These are phyloP conservation scores for Rhynchospora tenuis DNA, from an alignment of 176 grass and related monocot species.

Conservation along the genomic window DNA sequence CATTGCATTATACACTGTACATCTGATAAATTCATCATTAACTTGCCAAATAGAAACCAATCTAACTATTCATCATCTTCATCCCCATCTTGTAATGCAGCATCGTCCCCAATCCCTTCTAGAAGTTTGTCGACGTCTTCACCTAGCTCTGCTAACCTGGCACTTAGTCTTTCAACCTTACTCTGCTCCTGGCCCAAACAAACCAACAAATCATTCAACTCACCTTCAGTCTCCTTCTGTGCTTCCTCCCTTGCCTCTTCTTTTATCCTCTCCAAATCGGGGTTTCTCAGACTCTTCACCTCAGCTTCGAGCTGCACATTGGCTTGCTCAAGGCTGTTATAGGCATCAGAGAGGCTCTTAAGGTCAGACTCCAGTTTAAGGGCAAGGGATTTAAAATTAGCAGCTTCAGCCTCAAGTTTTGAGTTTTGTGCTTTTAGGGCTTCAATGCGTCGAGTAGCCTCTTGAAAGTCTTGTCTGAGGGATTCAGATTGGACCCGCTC, in stretches of 20 bases:
- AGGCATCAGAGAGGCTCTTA: constrained; percentile 90
- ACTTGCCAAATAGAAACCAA: neutral
- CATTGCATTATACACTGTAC: constrained; percentile 10
- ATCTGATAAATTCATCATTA: neutral
- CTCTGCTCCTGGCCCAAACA: constrained; percentile 98
- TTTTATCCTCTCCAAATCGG: constrained; percentile 63
- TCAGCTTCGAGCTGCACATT: constrained; percentile 68
- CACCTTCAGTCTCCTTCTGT: constrained; percentile 72
- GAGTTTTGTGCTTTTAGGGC: constrained; percentile 58
- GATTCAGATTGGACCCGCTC: constrained; percentile 78
- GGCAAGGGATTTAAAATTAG: constrained; percentile 59
- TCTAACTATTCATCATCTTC: constrained; percentile 31
- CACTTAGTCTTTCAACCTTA: constrained; percentile 89
- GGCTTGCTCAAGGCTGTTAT: constrained; percentile 86
- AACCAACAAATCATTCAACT: constrained; percentile 87
- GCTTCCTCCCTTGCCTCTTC: constrained; percentile 79
- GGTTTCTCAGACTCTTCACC: constrained; percentile 54
- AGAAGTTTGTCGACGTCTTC: constrained; percentile 82
- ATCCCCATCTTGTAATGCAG: constrained; percentile 45
- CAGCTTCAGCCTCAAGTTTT: constrained; percentile 64
- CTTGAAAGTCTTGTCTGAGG: constrained; percentile 76
- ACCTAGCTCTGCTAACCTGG: constrained; percentile 63
- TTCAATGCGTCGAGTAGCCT: constrained; percentile 50
- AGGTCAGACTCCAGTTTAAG: constrained; percentile 87
- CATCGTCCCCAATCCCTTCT: constrained; percentile 73